Percentiles rank a stretch among this genome's conserved stretches.
Evolutionary conservation across 805 yeast genomes (phyloP).

Genomic region (Wickerhamomyces subpelliculosus): DNA sequence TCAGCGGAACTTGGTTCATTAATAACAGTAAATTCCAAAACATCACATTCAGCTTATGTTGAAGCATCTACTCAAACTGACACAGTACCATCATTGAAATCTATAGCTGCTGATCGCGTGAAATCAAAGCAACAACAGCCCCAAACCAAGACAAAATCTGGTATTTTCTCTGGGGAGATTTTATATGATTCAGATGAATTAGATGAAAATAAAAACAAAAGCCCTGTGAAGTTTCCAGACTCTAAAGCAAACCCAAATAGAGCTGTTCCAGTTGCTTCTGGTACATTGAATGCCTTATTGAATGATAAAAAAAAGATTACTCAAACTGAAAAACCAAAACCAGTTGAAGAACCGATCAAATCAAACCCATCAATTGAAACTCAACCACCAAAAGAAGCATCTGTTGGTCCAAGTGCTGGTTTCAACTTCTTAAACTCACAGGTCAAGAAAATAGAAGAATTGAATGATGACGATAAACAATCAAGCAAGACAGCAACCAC

Average conservation of each 20-base stretch:
- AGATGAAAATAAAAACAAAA: conserved; percentile 8
- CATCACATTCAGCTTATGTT: conserved; percentile 4
- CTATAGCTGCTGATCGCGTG: conserved; percentile 8
- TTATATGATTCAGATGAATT: conserved; percentile 18
- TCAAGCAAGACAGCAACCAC: neutral
- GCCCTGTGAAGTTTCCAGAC: conserved; percentile 16
- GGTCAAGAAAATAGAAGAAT: conserved; percentile 2
- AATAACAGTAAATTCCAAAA: neutral
- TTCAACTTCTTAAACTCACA: conserved; percentile 18
- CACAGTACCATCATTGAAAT: conserved; percentile 10
- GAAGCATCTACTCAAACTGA: conserved; percentile 21
- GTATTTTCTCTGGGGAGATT: conserved; percentile 20
- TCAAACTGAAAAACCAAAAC: conserved; percentile 6
- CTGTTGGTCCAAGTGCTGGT: conserved; percentile 23
- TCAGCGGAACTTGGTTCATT: neutral
- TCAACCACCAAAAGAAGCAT: conserved; percentile 1
- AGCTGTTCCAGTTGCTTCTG: conserved; percentile 4
- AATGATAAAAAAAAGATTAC: conserved; percentile 11
- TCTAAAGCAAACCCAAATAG: neutral
- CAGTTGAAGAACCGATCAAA: neutral
- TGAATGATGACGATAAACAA: neutral
- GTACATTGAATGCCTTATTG: conserved; percentile 10
- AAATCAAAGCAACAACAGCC: conserved; percentile 1
- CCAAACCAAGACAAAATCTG: neutral
- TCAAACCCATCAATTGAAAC: no score